Percentiles rank a stretch among this genome's conserved stretches.
Evolutionary conservation across 1,139 yeast species (phyloP).

Genomic region (Geotrichum siamense): DNA sequence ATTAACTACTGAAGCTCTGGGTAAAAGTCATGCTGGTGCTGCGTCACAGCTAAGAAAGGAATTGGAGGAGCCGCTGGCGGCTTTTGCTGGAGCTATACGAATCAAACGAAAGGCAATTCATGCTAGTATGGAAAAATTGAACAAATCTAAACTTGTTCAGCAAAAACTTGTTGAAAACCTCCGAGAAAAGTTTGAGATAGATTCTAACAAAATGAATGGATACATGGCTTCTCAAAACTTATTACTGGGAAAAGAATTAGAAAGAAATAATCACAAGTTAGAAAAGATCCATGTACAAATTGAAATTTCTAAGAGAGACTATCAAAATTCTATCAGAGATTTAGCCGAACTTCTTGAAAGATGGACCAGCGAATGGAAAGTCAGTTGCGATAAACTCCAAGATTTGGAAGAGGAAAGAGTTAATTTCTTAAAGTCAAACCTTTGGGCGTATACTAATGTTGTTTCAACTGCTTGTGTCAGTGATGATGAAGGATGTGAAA

Average conservation of each 20-base stretch:
- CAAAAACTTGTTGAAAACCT: slow-evolving; percentile 38
- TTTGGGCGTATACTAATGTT: slow-evolving; percentile 79
- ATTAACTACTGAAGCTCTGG: slow-evolving; percentile 47
- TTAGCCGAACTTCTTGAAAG: slow-evolving; percentile 61
- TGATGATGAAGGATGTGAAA: slow-evolving; percentile 70
- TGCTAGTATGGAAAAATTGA: slow-evolving; percentile 39
- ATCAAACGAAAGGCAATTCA: slow-evolving; percentile 45
- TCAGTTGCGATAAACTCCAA: slow-evolving; percentile 62
- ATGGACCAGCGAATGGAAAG: slow-evolving; percentile 77
- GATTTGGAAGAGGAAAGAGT: slow-evolving; percentile 72
- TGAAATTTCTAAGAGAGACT: slow-evolving; percentile 46
- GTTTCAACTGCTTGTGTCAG: slow-evolving; percentile 71
- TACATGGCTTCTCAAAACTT: slow-evolving; percentile 58
- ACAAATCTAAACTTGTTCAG: slow-evolving; percentile 38
- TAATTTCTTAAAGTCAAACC: slow-evolving; percentile 61
- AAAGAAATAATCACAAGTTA: slow-evolving; percentile 55
- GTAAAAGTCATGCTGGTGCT: slow-evolving; percentile 43
- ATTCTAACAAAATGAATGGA: slow-evolving; percentile 53
- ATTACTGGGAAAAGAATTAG: slow-evolving; percentile 72
- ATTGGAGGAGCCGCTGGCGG: slow-evolving; percentile 39
- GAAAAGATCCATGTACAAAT: slow-evolving; percentile 49
- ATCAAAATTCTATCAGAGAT: slow-evolving; percentile 51
- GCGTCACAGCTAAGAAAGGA: slow-evolving; percentile 41
- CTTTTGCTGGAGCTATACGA: slow-evolving; percentile 40
- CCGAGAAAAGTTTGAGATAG: slow-evolving; percentile 50